Evolutionary conservation across 2,329 filamentous ascomycete genomes (phyloP).

Genomic region (Penicillium olsonii): DNA sequence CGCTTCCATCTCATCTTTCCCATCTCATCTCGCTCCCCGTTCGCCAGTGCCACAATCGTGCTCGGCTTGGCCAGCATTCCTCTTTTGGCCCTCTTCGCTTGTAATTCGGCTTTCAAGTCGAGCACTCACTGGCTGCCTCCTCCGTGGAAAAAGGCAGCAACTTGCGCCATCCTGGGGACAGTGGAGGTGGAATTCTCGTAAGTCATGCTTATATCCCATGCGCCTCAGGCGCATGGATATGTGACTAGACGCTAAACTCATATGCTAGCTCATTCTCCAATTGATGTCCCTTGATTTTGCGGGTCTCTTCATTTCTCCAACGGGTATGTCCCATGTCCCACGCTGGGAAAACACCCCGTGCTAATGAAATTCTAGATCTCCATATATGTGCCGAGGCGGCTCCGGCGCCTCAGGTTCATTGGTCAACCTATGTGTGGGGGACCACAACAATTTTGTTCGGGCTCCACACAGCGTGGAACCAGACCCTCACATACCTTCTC

Average conservation of each 20-base stretch:
- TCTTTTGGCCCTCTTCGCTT: not conserved
- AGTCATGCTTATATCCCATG: not conserved
- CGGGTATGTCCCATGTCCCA: not conserved
- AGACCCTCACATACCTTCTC: not conserved
- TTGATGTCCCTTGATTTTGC: not conserved
- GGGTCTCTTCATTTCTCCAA: not conserved
- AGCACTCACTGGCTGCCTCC: not conserved
- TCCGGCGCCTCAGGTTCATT: not conserved
- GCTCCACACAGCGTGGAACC: not conserved
- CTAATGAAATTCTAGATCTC: not conserved
- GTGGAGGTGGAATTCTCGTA: not conserved
- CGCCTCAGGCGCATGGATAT: not conserved
- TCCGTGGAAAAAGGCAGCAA: not conserved
- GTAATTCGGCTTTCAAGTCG: not conserved
- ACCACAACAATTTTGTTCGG: not conserved
- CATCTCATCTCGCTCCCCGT: no score
- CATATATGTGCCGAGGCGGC: not conserved
- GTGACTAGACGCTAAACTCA: not conserved
- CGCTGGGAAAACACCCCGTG: not conserved
- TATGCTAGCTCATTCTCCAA: not conserved
- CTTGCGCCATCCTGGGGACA: not conserved
- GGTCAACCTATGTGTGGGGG: not conserved
- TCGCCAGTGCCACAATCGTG: no score
- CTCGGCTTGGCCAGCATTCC: not conserved
- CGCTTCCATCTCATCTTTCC: no score